phyloP scores from a whole-genome alignment of 768 basidiomycete genomes.

The Boletus vermiculosoides region DNA sequence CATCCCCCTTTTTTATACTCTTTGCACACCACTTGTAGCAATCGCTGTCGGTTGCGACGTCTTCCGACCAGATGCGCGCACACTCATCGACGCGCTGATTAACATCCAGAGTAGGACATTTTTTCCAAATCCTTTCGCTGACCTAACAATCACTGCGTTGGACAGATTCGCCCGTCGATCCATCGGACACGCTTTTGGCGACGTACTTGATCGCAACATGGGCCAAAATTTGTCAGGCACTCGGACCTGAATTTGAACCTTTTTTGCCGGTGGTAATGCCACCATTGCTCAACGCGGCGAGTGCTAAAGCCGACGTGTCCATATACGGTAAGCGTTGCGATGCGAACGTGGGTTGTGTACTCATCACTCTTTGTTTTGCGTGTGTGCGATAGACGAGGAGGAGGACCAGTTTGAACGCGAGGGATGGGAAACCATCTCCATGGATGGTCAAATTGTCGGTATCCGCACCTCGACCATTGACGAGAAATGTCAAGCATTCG shows the following conservation, averaged over 20 bases:
- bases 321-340: constrained; percentile 50
- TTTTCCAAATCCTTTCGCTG: neutral
- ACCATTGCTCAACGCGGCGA: constrained; percentile 66
- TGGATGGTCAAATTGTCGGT: constrained; percentile 75
- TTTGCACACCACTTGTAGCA: constrained; percentile 41
- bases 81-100: constrained; percentile 70
- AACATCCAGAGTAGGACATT: constrained; percentile 65
- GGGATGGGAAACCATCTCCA: constrained; percentile 74
- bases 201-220: constrained; percentile 85
- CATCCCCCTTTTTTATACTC: neutral
- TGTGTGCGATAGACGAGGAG: constrained; percentile 47
- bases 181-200: constrained; percentile 65
- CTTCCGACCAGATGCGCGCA: constrained; percentile 71
- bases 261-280: constrained; percentile 87
- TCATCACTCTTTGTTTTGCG: neutral
- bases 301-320: constrained; percentile 77
- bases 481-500: constrained; percentile 86
- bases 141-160: neutral
- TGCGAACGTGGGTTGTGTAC: neutral
- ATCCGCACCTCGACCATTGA: constrained; percentile 80
- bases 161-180: constrained; percentile 64
- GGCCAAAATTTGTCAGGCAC: constrained; percentile 85
- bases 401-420: constrained; percentile 58
- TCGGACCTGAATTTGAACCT: constrained; percentile 82
- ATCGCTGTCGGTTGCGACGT: constrained; percentile 83